Evolutionary conservation across 192 early-diverging fungal species (phyloP).

Genomic region (Linnemannia hyalina): DNA sequence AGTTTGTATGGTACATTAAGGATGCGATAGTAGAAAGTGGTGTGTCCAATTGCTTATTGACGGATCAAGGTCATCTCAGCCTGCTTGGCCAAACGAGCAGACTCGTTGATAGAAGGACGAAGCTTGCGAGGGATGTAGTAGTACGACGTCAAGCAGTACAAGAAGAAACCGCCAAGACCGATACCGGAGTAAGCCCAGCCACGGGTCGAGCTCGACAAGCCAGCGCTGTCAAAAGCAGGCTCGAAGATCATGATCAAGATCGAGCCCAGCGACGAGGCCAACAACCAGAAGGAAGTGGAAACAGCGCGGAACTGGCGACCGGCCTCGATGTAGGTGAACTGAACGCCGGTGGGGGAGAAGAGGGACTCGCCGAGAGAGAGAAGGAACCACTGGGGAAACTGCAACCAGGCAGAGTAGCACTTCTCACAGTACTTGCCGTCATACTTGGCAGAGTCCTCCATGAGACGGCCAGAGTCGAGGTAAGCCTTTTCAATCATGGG

Average conservation of each 20-base stretch:
- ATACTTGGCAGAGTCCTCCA: slow-evolving; percentile 9
- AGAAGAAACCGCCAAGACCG: slow-evolving; percentile 46
- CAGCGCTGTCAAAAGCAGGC: slow-evolving; percentile 22
- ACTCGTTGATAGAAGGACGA: slow-evolving; percentile 50
- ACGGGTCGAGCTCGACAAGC: slow-evolving; percentile 13
- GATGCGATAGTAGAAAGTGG: neutral
- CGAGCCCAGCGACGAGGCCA: slow-evolving; percentile 60
- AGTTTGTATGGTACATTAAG: neutral
- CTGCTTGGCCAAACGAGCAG: slow-evolving; percentile 51
- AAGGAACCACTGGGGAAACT: slow-evolving; percentile 66
- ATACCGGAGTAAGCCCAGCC: slow-evolving; percentile 49
- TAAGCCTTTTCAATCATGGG: slow-evolving; percentile 37
- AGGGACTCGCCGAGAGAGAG: slow-evolving; percentile 70
- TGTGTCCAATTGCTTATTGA: slow-evolving; percentile 16
- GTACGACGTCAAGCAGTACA: slow-evolving; percentile 40
- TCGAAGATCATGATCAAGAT: slow-evolving; percentile 49
- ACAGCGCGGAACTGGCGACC: slow-evolving; percentile 71
- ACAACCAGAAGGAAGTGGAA: slow-evolving; percentile 69
- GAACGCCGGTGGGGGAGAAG: slow-evolving; percentile 71
- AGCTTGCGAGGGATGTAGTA: slow-evolving; percentile 46
- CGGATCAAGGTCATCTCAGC: slow-evolving; percentile 30
- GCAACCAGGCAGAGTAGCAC: slow-evolving; percentile 55
- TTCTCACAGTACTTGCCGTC: slow-evolving; percentile 32
- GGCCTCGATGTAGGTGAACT: slow-evolving; percentile 75
- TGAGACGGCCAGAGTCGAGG: slow-evolving; percentile 2